Evolutionary conservation across 2,329 filamentous ascomycete genomes (phyloP), one percentile per base, ranked within the genome.

Genomic region (Scopulariopsis brevicaulis): DNA sequence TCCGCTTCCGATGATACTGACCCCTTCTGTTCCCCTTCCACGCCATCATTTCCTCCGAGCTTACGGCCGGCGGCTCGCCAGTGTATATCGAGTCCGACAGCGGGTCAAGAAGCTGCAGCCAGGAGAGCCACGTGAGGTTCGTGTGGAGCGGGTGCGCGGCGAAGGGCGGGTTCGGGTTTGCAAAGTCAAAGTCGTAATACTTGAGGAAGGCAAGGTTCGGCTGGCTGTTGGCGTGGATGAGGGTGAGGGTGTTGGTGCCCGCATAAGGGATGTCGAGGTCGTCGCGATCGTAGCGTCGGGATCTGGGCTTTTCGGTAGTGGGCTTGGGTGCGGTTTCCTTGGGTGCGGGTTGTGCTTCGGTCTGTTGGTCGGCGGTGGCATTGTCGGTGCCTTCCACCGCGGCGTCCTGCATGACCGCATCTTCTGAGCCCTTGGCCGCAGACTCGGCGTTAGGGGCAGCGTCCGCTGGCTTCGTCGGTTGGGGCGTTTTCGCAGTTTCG

Each of bases 31-130:
- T 90, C 15, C 86, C 82, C 73, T 96, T 97, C 81, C 87, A 85
- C 1, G 78, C 73, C 0, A 81, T 75, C 1, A 97, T 75, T 25
- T 81, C 78, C 18, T 84, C 81, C 0, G 84, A 75, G 0, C 83
- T 65, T 1, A 86, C 75, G 0, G 73, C 68, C 0, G 82, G 76
- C 0, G 90, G 87, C 57, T 86, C 80, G 28, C 81, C 79, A 35
- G 76, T 72, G 71, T 96, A 96, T 4, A 87, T 83, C 1, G 81
- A 79, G 69, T 97, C 94, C 34, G 83, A 75, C 40, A 82, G 74
- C 0, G 94, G 94, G 25, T 87, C 80, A 18, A 96, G 74, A 5
- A 99, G 82, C 71, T 97, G 93, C 2, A 99, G 81, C 92, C 93
- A 99, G 32, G 90, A 93, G 34, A 97, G 77, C 5, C 87, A 83